These are phyloP conservation scores for Pelargonium nanum DNA, from an alignment of 345 rosid species.

Conservation along the genomic window DNA sequence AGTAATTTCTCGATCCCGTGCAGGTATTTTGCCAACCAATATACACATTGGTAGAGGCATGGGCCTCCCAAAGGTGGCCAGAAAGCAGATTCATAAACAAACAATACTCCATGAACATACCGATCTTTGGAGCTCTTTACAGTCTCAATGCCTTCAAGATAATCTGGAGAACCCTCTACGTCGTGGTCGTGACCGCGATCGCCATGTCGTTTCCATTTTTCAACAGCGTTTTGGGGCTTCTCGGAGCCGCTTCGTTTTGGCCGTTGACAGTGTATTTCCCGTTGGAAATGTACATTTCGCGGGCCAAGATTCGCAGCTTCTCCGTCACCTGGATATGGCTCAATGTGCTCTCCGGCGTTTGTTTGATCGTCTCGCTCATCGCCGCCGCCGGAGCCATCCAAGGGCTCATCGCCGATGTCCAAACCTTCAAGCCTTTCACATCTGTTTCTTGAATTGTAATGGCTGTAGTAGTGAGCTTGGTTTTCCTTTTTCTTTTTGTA, in stretches of 20 bases:
- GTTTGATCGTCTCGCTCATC: conserved; percentile 45
- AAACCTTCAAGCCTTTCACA: conserved; percentile 58
- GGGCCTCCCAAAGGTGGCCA: conserved; percentile 43
- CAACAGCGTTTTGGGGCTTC: conserved; percentile 65
- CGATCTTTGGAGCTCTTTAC: conserved; percentile 31
- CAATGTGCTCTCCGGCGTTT: conserved; percentile 40
- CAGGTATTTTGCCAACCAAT: conserved; percentile 77
- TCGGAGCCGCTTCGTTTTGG: conserved; percentile 78
- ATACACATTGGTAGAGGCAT: conserved; percentile 47
- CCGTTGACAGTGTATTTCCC: conserved; percentile 87
- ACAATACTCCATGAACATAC: conserved; percentile 32
- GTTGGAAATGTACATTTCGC: conserved; percentile 66
- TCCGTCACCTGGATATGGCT: conserved; percentile 62
- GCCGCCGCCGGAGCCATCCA: conserved; percentile 68
- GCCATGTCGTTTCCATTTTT: conserved; percentile 92
- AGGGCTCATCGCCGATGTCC: conserved; percentile 45
- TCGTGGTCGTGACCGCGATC: conserved; percentile 39
- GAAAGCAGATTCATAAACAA: conserved; percentile 43
- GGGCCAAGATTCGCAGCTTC: conserved; percentile 34
- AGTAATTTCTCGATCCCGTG: too few relatives aligned
- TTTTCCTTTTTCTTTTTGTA: too few relatives aligned
- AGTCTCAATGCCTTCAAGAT: conserved; percentile 47
- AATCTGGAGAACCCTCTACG: conserved; percentile 68
- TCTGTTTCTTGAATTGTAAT: conserved; percentile 1
- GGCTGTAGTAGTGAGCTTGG: too few relatives aligned